Conservation (phyloP, 768 basidiomycete genomes). For the Mycena vitilis region DNA sequence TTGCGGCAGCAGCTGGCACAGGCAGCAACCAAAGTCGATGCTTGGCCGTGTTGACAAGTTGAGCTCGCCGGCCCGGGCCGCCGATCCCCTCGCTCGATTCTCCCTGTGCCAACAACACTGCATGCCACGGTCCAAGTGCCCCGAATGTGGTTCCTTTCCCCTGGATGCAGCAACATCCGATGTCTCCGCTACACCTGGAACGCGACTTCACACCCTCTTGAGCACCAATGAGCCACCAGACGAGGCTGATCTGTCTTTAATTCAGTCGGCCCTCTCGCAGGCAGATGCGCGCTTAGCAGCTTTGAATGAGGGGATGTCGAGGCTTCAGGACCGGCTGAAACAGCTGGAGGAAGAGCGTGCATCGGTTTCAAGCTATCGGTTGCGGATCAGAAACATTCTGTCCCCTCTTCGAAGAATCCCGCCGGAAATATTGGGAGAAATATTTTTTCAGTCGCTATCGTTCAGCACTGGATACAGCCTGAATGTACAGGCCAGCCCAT, state of each 20-base stretch:
- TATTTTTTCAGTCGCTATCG: conserved; percentile 10
- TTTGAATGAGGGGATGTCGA: no score
- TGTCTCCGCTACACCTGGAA: no score
- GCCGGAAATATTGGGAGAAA: conserved; percentile 2
- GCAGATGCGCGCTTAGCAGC: background rate
- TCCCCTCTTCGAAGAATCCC: conserved; percentile 18
- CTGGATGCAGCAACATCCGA: no score
- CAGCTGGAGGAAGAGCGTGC: background rate
- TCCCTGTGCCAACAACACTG: no score
- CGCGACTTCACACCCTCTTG: background rate
- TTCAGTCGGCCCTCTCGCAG: background rate
- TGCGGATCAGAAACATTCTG: background rate
- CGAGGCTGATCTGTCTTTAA: background rate
- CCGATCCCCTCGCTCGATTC: no score
- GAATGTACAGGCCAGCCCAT: conserved; percentile 3
- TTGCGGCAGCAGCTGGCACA: no score
- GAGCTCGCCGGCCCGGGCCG: no score
- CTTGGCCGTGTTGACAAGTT: no score
- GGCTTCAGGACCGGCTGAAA: background rate
- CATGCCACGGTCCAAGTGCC: no score
- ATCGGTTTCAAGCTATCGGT: background rate
- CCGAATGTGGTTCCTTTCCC: conserved; percentile 38
- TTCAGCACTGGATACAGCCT: background rate
- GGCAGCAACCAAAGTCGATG: no score
- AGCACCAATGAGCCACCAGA: background rate